phyloP scores from a whole-genome alignment of 495 filamentous ascomycete species.

The Penicillium angulare region DNA sequence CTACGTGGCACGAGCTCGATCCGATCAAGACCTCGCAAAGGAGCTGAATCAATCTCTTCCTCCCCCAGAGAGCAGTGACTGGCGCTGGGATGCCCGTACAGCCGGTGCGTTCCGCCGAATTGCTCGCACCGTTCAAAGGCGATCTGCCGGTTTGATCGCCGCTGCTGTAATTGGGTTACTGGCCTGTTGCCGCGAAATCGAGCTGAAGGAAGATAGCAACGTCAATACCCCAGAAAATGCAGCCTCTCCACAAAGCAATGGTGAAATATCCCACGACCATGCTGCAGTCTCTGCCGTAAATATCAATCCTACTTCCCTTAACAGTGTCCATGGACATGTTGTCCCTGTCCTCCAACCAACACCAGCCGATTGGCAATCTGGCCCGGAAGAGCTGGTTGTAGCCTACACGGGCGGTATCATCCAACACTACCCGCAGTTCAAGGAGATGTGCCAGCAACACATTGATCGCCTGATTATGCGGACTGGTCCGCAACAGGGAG shows the following conservation, averaged over 20 bases:
- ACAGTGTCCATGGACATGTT: constrained; percentile 33
- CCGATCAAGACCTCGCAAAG: constrained; percentile 44
- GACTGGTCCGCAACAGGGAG: constrained; percentile 52
- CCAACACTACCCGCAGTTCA: constrained; percentile 70
- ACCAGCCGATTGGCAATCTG: constrained; percentile 44
- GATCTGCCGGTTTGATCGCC: constrained; percentile 70
- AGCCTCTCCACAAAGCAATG: constrained; percentile 30
- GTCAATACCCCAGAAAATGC: constrained; percentile 34
- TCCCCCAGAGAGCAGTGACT: constrained; percentile 40
- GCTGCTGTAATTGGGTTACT: constrained; percentile 69
- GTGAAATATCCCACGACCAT: constrained; percentile 8
- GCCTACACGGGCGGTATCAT: constrained; percentile 81
- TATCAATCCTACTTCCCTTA: constrained; percentile 1
- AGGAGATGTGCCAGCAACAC: constrained; percentile 64
- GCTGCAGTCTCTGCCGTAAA: constrained; percentile 8
- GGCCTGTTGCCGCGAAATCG: constrained; percentile 63
- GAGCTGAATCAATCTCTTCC: constrained; percentile 56
- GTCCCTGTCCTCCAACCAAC: constrained; percentile 43
- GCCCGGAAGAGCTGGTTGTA: constrained; percentile 64
- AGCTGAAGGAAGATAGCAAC: constrained; percentile 46
- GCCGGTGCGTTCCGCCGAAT: constrained; percentile 59
- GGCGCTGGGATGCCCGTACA: constrained; percentile 58
- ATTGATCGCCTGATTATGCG: constrained; percentile 62
- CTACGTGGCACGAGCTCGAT: constrained; percentile 50
- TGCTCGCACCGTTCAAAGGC: constrained; percentile 60